Conservation (phyloP, 2,329 filamentous ascomycete species). For the Penicillium sp. region DNA sequence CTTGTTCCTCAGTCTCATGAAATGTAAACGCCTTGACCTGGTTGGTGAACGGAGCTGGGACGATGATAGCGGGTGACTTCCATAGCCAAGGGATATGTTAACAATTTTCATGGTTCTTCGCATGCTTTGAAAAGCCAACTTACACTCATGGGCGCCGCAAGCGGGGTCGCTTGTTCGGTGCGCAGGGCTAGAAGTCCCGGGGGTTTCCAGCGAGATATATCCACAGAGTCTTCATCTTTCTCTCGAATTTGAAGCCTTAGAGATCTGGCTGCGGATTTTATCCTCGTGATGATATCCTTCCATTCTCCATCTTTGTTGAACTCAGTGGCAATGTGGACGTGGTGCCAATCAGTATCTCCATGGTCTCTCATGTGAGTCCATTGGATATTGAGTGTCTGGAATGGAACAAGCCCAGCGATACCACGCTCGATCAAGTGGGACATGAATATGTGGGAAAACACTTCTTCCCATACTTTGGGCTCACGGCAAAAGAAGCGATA, state of each 20-base stretch:
- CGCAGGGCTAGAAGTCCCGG: background rate
- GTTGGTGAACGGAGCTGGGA: background rate
- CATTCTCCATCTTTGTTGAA: conserved; percentile 19
- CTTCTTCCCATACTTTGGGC: conserved; percentile 4
- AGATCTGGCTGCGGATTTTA: conserved; percentile 9
- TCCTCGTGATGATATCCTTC: conserved; percentile 14
- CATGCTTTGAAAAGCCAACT: background rate
- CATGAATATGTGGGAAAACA: conserved; percentile 32
- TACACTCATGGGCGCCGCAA: background rate
- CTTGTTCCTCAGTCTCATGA: background rate
- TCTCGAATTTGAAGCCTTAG: conserved; percentile 6
- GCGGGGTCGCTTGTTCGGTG: background rate
- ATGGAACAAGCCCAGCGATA: conserved; percentile 16
- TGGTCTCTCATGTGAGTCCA: conserved; percentile 21
- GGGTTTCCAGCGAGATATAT: background rate
- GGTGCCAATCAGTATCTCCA: conserved; percentile 22
- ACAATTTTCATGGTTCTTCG: background rate
- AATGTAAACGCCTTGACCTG: background rate
- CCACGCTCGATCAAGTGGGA: conserved; percentile 22
- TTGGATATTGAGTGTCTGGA: conserved; percentile 18
- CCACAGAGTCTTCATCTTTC: background rate
- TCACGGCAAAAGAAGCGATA: conserved; percentile 25
- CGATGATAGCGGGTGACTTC: background rate
- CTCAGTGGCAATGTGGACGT: conserved; percentile 22
- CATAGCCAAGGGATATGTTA: too few relatives aligned